Evolutionary conservation across 176 grass and related monocot species (phyloP).

Genomic region (sorghum (Sorghum bicolor)): Sorghum_bicolor_NCBIv3 NC_012870.2:66787001-66787500

Average conservation of each 20-base stretch:
- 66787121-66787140: conserved; percentile 57
- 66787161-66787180: conserved; percentile 45
- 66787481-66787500: neutral
- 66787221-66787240: conserved; percentile 56
- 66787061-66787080: conserved; percentile 89
- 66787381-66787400: conserved; percentile 64
- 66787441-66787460: conserved; percentile 61
- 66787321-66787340: conserved; percentile 55
- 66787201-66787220: conserved; percentile 38
- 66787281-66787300: conserved; percentile 68
- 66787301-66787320: conserved; percentile 68
- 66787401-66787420: conserved; percentile 58
- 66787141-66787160: conserved; percentile 56
- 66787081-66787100: conserved; percentile 46
- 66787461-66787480: conserved; percentile 31
- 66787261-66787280: conserved; percentile 61
- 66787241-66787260: conserved; percentile 77
- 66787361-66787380: conserved; percentile 51
- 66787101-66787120: conserved; percentile 48
- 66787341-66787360: conserved; percentile 48
- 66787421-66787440: conserved; percentile 69
- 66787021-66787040: conserved; percentile 55
- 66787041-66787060: conserved; percentile 44
- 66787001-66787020: conserved; percentile 46
- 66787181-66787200: conserved; percentile 34